Conservation (phyloP, 2,329 filamentous ascomycete species). For the Alternaria solani region DNA sequence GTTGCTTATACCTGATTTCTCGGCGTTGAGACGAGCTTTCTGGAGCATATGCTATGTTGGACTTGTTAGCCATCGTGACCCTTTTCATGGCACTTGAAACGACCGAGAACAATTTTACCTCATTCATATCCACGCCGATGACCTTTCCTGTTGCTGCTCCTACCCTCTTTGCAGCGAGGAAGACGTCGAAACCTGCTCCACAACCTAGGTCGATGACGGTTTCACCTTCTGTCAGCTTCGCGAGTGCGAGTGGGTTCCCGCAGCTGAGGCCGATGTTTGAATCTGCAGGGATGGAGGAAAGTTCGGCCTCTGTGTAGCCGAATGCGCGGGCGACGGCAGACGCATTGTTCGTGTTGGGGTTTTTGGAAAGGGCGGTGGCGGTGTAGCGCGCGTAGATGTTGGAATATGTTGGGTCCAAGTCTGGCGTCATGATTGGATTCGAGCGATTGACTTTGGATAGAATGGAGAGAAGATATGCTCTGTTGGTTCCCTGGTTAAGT, state of each 20-base stretch:
- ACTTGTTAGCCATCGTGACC: background rate
- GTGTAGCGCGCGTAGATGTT: slow-evolving; percentile 23
- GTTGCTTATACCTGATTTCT: slow-evolving; percentile 53
- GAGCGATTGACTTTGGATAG: background rate
- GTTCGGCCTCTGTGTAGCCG: slow-evolving; percentile 53
- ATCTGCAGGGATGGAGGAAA: slow-evolving; percentile 56
- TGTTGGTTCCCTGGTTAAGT: background rate
- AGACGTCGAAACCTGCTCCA: slow-evolving; percentile 67
- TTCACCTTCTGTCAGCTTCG: slow-evolving; percentile 62
- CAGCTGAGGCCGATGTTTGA: slow-evolving; percentile 64
- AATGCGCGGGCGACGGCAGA: slow-evolving; percentile 21
- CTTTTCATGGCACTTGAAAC: background rate
- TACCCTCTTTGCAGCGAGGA: slow-evolving; percentile 62
- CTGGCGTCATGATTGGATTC: slow-evolving; percentile 5
- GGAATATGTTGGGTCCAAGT: slow-evolving; percentile 13
- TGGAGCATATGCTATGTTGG: slow-evolving; percentile 62
- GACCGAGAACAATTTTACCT: slow-evolving; percentile 49
- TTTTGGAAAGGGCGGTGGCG: slow-evolving; percentile 13
- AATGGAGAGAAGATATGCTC: background rate
- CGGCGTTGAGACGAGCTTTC: slow-evolving; percentile 58
- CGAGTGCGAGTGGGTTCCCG: slow-evolving; percentile 62
- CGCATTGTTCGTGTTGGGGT: slow-evolving; percentile 6
- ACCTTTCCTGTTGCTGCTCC: slow-evolving; percentile 56
- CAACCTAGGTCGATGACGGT: slow-evolving; percentile 65
- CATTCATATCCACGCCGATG: slow-evolving; percentile 69